Percentiles rank a stretch among this genome's conserved stretches.
Evolutionary conservation across 1,284 basidiomycete species (phyloP).

Genomic region (Pseudozyma sp.): DNA sequence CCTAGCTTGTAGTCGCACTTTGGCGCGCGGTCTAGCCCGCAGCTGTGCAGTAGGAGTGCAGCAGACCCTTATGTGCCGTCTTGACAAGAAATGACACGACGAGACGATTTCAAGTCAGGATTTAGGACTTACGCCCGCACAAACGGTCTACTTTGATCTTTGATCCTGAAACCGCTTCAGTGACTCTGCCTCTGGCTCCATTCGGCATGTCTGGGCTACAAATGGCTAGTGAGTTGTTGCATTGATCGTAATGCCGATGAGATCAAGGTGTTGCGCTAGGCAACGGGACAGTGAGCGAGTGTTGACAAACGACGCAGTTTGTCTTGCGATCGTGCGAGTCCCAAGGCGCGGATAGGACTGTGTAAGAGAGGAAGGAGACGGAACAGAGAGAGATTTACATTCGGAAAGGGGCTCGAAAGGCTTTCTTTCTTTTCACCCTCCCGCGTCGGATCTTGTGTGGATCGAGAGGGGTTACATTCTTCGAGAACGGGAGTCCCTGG

Average conservation of each 20-base stretch:
- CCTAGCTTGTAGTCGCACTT: not conserved
- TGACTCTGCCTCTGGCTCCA: too few species aligned
- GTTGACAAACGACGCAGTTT: too few species aligned
- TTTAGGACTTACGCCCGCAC: too few species aligned
- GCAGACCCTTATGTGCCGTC: not conserved
- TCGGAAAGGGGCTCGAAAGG: constrained; percentile 2
- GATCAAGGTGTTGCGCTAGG: too few species aligned
- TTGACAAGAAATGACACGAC: too few species aligned
- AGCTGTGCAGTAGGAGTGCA: not conserved
- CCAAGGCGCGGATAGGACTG: too few species aligned
- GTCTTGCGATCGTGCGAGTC: not conserved
- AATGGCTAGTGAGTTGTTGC: too few species aligned
- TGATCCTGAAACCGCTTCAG: too few species aligned
- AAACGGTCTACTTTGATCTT: too few species aligned
- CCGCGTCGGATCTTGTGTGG: not conserved
- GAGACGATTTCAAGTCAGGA: too few species aligned
- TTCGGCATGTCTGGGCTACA: too few species aligned
- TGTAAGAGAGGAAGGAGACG: not conserved
- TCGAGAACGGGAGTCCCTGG: not conserved
- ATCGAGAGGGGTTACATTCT: constrained; percentile 7
- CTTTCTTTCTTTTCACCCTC: not conserved
- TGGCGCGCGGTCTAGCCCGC: constrained; percentile 1
- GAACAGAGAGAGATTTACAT: not conserved
- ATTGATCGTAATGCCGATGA: too few species aligned
- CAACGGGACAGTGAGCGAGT: not conserved